Conservation (phyloP, 2,329 filamentous ascomycete genomes). For the Lachnellula willkommii region DNA sequence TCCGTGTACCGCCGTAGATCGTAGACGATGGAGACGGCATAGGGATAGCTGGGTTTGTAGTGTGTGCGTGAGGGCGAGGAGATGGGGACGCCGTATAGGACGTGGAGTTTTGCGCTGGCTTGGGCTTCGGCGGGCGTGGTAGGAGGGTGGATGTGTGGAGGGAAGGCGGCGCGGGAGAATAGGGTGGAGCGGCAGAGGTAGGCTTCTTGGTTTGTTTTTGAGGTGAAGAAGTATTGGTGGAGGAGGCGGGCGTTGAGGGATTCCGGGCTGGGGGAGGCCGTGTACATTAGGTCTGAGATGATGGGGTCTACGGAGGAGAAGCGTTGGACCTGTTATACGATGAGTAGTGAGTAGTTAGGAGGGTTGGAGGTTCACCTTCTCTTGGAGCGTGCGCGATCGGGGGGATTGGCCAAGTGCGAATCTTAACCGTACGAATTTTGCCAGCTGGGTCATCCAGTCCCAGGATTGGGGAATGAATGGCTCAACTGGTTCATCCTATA, state of each 20-base stretch:
- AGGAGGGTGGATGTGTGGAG: constrained; percentile 7
- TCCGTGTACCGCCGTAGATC: constrained; percentile 64
- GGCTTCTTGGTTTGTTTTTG: constrained; percentile 46
- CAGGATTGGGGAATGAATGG: constrained; percentile 18
- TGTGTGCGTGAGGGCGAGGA: constrained; percentile 25
- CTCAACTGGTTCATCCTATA: constrained; percentile 38
- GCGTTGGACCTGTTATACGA: neutral
- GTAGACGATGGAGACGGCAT: constrained; percentile 65
- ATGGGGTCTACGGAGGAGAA: neutral
- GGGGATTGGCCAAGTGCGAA: neutral
- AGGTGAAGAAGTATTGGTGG: constrained; percentile 42
- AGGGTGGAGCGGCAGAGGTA: constrained; percentile 62
- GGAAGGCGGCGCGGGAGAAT: constrained; percentile 45
- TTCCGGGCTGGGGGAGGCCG: neutral
- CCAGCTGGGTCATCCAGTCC: neutral
- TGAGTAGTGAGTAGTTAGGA: neutral
- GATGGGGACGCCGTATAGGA: constrained; percentile 60
- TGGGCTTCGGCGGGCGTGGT: constrained; percentile 42
- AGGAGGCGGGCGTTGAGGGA: constrained; percentile 47
- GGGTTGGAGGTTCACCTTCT: neutral
- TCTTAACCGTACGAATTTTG: neutral
- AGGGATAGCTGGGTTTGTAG: constrained; percentile 43
- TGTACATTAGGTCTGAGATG: neutral
- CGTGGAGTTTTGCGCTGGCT: constrained; percentile 65
- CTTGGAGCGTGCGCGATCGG: neutral